Base-by-base conservation (phyloP, 352 stramenopile species). In the Globisporangium iwayamae region DNA sequence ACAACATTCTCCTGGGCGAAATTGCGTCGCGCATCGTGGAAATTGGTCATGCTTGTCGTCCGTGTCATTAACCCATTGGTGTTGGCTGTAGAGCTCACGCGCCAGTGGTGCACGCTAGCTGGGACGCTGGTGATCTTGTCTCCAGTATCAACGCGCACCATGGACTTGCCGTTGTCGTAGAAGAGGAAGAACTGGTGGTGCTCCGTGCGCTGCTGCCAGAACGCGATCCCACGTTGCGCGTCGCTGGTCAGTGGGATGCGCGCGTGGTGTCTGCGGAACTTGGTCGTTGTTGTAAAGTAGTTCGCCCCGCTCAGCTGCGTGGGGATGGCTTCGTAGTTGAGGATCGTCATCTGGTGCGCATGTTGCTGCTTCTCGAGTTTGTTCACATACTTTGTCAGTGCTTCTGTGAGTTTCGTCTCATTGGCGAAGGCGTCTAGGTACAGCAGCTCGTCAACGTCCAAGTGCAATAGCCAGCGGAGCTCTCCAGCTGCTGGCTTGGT, bases 91-190 rank as follows among this genome's bases (percentile, higher is more conserved):
- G 32, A 50, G 7, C 38, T 56, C 25, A 56, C 16, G 10, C 41
- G 65, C 71, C 74, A 82, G 32, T 79, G 69, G 52, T 82, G 74
- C 9, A 81, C 74, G 46, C 74, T 82, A 10, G 65, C 38, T 3
- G 73, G 71, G 32, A 30, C n/a, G n/a, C 46, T 52, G n/a, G 3
- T 56, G 11, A 3, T 62, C 18, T 8, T 25, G 2, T 3, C 22
- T 1, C 32, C 32, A 8, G 4, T 36, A 5, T 36, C 32, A 1
- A 81, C 64, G n/a, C 72, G 71, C 8, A 78, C 74, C 16, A 79
- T 56, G 14, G 74, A 69, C 41, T 82, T 82, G 41, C 71, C 74
- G 32, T 79, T 81, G 63, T 81, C 74, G 69, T 81, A 81, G 47
- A 75, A 81, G 9, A 79, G 65, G 48, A 81, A 81, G 47, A 72